Conservation (phyloP, 2,329 filamentous ascomycete species). For the Raffaelea albimanens region DNA sequence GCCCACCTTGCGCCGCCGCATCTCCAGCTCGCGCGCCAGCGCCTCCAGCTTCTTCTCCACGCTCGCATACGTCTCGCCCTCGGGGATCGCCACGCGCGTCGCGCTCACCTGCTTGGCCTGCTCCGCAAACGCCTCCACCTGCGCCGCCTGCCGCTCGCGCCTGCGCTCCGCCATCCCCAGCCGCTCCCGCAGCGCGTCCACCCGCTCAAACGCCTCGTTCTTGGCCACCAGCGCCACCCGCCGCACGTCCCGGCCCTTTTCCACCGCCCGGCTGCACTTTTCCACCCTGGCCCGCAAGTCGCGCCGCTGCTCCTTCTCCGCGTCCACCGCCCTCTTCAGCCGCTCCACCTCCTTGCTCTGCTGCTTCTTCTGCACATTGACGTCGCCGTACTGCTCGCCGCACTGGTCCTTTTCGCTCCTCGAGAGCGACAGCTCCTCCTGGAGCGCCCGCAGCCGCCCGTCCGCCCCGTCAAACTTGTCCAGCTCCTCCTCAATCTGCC, state of each 20-base stretch:
- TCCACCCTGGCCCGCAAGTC: conserved; percentile 36
- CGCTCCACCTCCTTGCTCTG: conserved; percentile 33
- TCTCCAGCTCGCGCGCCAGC: conserved; percentile 48
- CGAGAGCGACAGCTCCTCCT: conserved; percentile 44
- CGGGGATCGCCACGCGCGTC: conserved; percentile 50
- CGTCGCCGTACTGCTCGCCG: conserved; percentile 45
- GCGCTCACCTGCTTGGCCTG: conserved; percentile 45
- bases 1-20: conserved; percentile 48
- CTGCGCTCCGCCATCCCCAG: conserved; percentile 36
- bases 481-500: conserved; percentile 46
- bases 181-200: conserved; percentile 38
- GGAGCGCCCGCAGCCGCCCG: conserved; percentile 51
- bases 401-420: conserved; percentile 35
- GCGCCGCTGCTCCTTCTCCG: conserved; percentile 21
- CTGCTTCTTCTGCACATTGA: conserved; percentile 37
- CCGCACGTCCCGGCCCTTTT: conserved; percentile 37
- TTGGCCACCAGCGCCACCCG: conserved; percentile 48
- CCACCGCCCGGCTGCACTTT: conserved; percentile 47
- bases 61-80: conserved; percentile 51
- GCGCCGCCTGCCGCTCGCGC: conserved; percentile 33
- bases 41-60: conserved; percentile 45
- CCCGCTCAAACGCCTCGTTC: conserved; percentile 45
- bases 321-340: conserved; percentile 24
- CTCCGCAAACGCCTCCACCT: conserved; percentile 42
- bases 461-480: conserved; percentile 61